Percentiles rank a stretch among this genome's conserved stretches.
These are phyloP conservation scores for Ormosia emarginata DNA, from an alignment of 306 rosid species.

Conservation along the genomic window DNA sequence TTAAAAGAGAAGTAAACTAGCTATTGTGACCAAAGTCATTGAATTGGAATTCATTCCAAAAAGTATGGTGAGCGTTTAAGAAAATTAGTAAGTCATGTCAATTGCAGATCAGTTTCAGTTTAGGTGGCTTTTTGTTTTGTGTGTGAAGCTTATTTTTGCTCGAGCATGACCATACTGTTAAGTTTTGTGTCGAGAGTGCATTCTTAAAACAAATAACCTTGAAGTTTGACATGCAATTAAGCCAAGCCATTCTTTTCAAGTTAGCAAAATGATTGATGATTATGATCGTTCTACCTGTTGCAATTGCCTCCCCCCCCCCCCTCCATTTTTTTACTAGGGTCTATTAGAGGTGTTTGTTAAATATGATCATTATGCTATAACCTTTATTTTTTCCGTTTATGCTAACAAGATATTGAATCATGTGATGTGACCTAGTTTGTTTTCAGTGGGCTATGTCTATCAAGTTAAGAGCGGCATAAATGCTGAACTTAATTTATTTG, in stretches of 20 bases:
- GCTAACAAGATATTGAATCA: neutral
- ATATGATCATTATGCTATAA: neutral
- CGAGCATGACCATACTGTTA: neutral
- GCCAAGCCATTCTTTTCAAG: neutral
- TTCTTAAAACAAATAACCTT: neutral
- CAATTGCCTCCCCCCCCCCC: neutral
- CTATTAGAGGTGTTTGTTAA: neutral
- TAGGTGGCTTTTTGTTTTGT: neutral
- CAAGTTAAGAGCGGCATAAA: constrained; percentile 7
- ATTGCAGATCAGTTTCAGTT: neutral
- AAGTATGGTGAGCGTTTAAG: neutral
- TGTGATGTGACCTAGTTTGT: constrained; percentile 5
- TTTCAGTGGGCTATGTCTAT: neutral
- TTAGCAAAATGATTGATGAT: neutral
- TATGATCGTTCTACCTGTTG: neutral
- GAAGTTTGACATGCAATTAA: neutral
- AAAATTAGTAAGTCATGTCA: neutral
- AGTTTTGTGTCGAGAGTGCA: neutral
- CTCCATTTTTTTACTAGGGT: neutral
- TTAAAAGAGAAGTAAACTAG: neutral
- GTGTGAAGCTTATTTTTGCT: neutral
- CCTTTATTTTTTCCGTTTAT: neutral
- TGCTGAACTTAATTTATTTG: constrained; percentile 2
- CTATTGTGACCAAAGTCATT: constrained; percentile 6
- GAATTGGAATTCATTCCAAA: neutral